phyloP scores from a whole-genome alignment of 2,329 filamentous ascomycete species.

The Colletotrichum sp. region DNA sequence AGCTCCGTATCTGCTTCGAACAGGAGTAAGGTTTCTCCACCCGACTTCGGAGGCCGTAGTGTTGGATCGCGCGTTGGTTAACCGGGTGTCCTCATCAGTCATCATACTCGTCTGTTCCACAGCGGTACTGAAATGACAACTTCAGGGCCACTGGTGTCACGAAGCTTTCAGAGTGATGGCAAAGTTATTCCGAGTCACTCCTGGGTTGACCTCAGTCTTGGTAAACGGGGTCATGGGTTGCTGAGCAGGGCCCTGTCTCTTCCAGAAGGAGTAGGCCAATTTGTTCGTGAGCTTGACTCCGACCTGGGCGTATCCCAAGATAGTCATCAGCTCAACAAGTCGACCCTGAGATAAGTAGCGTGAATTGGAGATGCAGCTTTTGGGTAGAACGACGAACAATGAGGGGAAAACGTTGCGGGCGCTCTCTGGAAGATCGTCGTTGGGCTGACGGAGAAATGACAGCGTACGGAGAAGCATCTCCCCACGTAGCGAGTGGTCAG shows the following conservation, averaged over 20 bases:
- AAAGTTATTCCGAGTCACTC: slow-evolving; percentile 86
- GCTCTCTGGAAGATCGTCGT: slow-evolving; percentile 19
- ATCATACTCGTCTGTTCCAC: neutral
- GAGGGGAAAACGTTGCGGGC: slow-evolving; percentile 59
- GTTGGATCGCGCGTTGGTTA: neutral
- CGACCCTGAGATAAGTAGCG: slow-evolving; percentile 80
- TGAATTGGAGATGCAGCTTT: slow-evolving; percentile 88
- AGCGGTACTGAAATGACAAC: neutral
- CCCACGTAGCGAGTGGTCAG: slow-evolving; percentile 75
- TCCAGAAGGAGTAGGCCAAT: slow-evolving; percentile 90
- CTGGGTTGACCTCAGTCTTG: slow-evolving; percentile 81
- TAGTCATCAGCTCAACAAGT: slow-evolving; percentile 75
- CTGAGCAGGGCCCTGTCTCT: slow-evolving; percentile 36
- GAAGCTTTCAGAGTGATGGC: slow-evolving; percentile 68
- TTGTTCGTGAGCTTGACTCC: slow-evolving; percentile 79
- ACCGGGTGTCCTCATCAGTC: neutral
- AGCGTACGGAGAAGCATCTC: slow-evolving; percentile 83
- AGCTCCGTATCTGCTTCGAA: neutral
- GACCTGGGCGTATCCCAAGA: slow-evolving; percentile 72
- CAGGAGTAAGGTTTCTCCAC: neutral
- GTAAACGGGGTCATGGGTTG: slow-evolving; percentile 47
- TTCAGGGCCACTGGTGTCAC: slow-evolving; percentile 22
- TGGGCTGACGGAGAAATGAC: slow-evolving; percentile 64
- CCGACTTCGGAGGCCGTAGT: neutral
- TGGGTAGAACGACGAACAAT: slow-evolving; percentile 88